Evolutionary conservation across 2,329 filamentous ascomycete species (phyloP).

Genomic region (Arthroderma sp.): DNA sequence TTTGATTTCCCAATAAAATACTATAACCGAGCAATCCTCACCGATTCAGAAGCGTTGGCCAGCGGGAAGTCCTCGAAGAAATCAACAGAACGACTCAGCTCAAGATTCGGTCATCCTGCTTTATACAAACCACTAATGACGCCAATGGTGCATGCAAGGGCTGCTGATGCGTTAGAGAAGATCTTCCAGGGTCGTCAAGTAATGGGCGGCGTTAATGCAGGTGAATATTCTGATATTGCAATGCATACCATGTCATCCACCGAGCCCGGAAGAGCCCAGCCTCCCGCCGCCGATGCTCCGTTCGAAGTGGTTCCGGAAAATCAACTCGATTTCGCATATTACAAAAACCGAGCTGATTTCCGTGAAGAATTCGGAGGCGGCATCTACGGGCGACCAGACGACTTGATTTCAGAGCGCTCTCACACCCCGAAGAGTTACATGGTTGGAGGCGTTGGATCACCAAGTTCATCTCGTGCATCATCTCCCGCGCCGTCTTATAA

Average conservation of each 20-base stretch:
- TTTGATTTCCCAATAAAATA: conserved; percentile 75
- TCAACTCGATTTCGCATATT: conserved; percentile 81
- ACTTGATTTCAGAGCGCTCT: conserved; percentile 33
- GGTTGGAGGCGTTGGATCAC: conserved; percentile 23
- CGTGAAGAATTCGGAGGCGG: conserved; percentile 74
- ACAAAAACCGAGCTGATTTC: conserved; percentile 81
- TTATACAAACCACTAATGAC: conserved; percentile 81
- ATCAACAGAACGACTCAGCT: conserved; percentile 51
- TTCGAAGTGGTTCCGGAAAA: conserved; percentile 85
- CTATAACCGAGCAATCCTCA: conserved; percentile 54
- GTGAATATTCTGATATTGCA: conserved; percentile 57
- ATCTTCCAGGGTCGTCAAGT: conserved; percentile 76
- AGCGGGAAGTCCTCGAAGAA: conserved; percentile 26
- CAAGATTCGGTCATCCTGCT: conserved; percentile 78
- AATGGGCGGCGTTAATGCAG: conserved; percentile 40
- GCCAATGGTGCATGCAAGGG: conserved; percentile 88
- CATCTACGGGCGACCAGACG: conserved; percentile 33
- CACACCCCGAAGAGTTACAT: conserved; percentile 27
- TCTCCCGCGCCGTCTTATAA: conserved; percentile 26
- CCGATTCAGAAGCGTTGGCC: conserved; percentile 34
- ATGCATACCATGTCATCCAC: conserved; percentile 62
- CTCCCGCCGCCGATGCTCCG: conserved; percentile 41
- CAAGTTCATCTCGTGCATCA: conserved; percentile 26
- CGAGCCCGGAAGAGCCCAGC: conserved; percentile 41
- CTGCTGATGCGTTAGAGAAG: conserved; percentile 71